Evolutionary conservation across 352 stramenopile species (phyloP), one percentile per base, ranked within the genome.

Genomic region (Blastocystis sp.): DNA sequence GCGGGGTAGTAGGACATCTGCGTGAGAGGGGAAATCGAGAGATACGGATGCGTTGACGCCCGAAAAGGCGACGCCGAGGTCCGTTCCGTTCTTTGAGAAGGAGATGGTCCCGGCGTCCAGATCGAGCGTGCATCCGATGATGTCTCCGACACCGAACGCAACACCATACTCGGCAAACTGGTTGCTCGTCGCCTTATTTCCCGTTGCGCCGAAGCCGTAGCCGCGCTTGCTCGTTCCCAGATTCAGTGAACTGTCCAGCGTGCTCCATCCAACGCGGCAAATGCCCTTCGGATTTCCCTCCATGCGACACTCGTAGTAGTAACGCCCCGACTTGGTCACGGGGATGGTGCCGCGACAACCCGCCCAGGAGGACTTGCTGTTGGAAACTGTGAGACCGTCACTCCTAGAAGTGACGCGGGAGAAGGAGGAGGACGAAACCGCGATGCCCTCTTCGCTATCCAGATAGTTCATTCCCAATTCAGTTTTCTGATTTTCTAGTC

Each of bases 161-260:
- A 93, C 91, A 6, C 93, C 93, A 65, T 95, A 97, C 32, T 92
- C 87, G 6, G 93, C 91, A 21, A 96, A 89, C 0, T 90, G 90
- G 69, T 93, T 94, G 1, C 89, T 88, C 61, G 95, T 89, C 38
- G 94, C 94, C 64, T 96, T 96, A 29, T 94, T 90, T 8, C 90
- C 93, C 61, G 93, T 96, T 69, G 95, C 93, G 0, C 93, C 94
- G 64, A 92, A 97, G 0, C 94, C 94, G 90, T 92, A 97, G 0
- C 93, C 94, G 2, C 36, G 56, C 11, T 92, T 88, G 65, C 95
- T 92, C 9, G 91, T 90, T 0, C 94, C 94, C 4, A 97, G 88
- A 64, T 90, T 88, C 27, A 90, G 87, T 40, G 57, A 84, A 27
- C 84, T 87, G 32, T 27, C 24, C 21, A 59, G 36, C n/a, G 87